Evolutionary conservation across 495 filamentous ascomycete genomes (phyloP).

Genomic region (Oleoguttula mirabilis): DNA sequence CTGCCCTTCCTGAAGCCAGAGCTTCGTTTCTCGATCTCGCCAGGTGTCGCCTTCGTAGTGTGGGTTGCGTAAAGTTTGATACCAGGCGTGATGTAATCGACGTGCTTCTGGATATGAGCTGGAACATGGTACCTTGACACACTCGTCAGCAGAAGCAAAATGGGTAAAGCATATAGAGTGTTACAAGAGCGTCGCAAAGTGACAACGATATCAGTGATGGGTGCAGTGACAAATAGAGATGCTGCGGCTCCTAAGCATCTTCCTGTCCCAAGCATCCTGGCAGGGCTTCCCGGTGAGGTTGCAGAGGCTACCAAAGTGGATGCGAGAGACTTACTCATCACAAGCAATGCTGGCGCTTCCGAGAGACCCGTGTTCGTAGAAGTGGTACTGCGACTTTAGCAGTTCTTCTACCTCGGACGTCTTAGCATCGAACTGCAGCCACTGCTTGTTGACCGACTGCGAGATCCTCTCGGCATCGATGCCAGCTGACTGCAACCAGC

Average conservation of each 20-base stretch:
- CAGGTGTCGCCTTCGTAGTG: neutral
- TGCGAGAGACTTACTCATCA: constrained; percentile 10
- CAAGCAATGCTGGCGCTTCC: constrained; percentile 15
- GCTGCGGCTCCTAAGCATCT: too few species aligned
- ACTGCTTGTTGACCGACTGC: constrained; percentile 21
- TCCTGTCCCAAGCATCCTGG: too few species aligned
- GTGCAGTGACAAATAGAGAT: too few species aligned
- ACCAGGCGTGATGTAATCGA: constrained; percentile 32
- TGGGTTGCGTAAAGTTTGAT: constrained; percentile 34
- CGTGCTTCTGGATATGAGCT: constrained; percentile 23
- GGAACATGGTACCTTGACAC: constrained; percentile 23
- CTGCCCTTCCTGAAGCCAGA: neutral
- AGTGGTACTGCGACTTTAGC: constrained; percentile 13
- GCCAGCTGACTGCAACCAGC: constrained; percentile 9
- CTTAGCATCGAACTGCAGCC: constrained; percentile 19
- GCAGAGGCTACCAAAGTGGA: too few species aligned
- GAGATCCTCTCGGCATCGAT: constrained; percentile 7
- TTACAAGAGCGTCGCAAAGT: too few species aligned
- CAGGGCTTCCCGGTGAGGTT: too few species aligned
- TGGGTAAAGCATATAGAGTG: too few species aligned
- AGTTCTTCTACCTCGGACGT: constrained; percentile 12
- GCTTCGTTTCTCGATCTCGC: constrained; percentile 1
- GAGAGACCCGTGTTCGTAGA: constrained; percentile 10
- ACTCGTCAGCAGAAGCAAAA: neutral
- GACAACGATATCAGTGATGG: too few species aligned